phyloP scores from a whole-genome alignment of 2,329 filamentous ascomycete genomes.

The Colletotrichum melonis region DNA sequence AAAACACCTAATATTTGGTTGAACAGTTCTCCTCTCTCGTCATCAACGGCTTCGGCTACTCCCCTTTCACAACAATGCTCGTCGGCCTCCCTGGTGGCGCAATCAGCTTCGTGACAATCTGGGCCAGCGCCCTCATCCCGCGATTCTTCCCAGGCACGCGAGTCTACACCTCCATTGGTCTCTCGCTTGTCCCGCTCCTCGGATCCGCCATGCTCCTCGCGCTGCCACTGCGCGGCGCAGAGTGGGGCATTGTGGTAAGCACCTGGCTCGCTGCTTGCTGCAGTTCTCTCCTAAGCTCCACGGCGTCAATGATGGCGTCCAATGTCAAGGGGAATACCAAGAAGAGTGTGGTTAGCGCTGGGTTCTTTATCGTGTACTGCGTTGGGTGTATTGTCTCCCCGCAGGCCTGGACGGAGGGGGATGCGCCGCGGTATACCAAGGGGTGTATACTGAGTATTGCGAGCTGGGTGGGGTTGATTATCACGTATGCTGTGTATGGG shows the following conservation, averaged over 20 bases:
- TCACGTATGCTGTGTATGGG: constrained; percentile 17
- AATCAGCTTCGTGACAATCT: constrained; percentile 3
- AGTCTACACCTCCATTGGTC: constrained; percentile 39
- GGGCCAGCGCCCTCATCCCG: constrained; percentile 38
- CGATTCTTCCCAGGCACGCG: constrained; percentile 36
- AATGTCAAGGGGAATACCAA: constrained; percentile 47
- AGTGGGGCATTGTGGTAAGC: constrained; percentile 41
- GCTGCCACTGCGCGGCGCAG: constrained; percentile 29
- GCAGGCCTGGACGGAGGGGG: constrained; percentile 38
- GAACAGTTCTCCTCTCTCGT: constrained; percentile 29
- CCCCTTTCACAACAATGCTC: constrained; percentile 33
- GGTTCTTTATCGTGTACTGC: constrained; percentile 43
- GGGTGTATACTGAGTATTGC: constrained; percentile 39
- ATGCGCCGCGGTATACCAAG: constrained; percentile 39
- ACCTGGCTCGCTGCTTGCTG: constrained; percentile 41
- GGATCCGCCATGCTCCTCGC: constrained; percentile 33
- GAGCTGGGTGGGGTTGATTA: constrained; percentile 34
- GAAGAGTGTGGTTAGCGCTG: constrained; percentile 39
- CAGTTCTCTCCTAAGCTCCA: constrained; percentile 35
- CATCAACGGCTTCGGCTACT: constrained; percentile 36
- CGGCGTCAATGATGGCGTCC: constrained; percentile 40
- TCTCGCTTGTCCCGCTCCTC: constrained; percentile 23
- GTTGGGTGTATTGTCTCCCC: constrained; percentile 41
- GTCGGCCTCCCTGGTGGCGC: constrained; percentile 29
- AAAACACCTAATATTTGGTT: not conserved